Evolutionary conservation across 192 early-diverging fungal genomes (phyloP).

Genomic region (Mortierella alpina): DNA sequence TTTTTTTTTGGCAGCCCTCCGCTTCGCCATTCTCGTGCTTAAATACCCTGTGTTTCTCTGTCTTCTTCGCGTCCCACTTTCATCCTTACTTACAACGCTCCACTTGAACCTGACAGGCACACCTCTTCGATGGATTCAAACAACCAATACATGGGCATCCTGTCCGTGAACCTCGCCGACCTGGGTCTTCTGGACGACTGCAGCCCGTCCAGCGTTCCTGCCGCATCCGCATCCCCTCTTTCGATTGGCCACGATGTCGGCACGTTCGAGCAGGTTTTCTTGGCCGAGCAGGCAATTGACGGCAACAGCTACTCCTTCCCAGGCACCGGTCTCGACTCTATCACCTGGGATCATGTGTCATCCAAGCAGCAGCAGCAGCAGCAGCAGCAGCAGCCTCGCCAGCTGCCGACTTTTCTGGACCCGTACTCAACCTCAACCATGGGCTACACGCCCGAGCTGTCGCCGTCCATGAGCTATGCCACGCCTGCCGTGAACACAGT

Average conservation of each 20-base stretch:
- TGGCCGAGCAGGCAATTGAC: background rate
- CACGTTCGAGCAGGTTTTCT: too few species aligned
- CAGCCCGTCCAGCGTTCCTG: slow-evolving; percentile 9
- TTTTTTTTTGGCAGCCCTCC: background rate
- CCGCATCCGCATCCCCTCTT: background rate
- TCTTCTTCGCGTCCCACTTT: background rate
- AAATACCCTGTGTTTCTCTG: background rate
- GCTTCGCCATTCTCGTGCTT: background rate
- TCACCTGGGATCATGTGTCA: slow-evolving; percentile 19
- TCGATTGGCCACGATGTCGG: background rate
- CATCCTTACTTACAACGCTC: background rate
- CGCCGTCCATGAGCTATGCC: slow-evolving; percentile 26
- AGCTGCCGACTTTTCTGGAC: background rate
- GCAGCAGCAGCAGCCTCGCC: background rate
- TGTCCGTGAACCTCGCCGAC: background rate
- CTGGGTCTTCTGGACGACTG: slow-evolving; percentile 23
- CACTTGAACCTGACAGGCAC: background rate
- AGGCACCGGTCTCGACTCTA: slow-evolving; percentile 4
- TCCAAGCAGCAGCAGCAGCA: slow-evolving; percentile 23
- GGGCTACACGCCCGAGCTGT: slow-evolving; percentile 41
- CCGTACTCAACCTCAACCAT: background rate
- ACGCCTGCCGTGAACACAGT: slow-evolving; percentile 24
- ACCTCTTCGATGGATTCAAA: slow-evolving; percentile 8
- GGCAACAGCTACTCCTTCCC: slow-evolving; percentile 18
- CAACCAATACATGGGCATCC: slow-evolving; percentile 7